Evolutionary conservation across 331 rosid genomes (phyloP), one percentile per base, ranked within the genome.

Genomic region (Pyracantha coccinea): DNA sequence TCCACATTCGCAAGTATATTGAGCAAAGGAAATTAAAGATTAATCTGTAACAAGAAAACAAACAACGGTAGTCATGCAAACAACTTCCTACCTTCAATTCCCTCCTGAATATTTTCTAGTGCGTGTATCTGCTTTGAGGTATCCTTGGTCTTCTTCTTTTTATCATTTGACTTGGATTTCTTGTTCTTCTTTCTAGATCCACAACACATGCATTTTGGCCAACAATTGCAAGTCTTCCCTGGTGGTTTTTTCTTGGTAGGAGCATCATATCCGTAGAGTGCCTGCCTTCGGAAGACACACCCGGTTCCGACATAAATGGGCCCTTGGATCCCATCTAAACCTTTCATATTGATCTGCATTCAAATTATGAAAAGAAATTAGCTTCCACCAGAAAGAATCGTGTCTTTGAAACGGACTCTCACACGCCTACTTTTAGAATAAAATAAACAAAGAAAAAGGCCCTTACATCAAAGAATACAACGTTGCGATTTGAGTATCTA

Each of bases 311-410:
- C 87, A 57, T 86, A 89, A 28, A 85, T 83, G 13, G 98, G 98
- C 50, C 98, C 98, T 88, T 93, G 98, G 64, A 90, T 86, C 25
- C 98, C 97, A 69, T 93, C 98, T 80, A 93, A 85, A 69, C 93
- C 98, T 81, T 89, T 89, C 98, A 93, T 93, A 75, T 90, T 93
- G 81, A 90, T 86, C 98, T 93, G 79, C 29, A 66, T 32, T 65
- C 59, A 54, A 24, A 65, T 52, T 28, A 10, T 17, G 24, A 32
- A 75, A 27, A 60, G 31, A 38, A 38, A 35, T 72, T 47, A 70
- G 58, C 62, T 31, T 60, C 69, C 71, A n/a, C 41, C 23, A 17
- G 32, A 1, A n/a, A 47, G 19, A 47, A 2, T n/a, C n/a, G 57
- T 11, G 4, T 21, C 6, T 71, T 29, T 44, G 17, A 8, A 19